Evolutionary conservation across 208 protist genomes (phyloP).

Genomic region (Trypanosoma cruzi): DNA sequence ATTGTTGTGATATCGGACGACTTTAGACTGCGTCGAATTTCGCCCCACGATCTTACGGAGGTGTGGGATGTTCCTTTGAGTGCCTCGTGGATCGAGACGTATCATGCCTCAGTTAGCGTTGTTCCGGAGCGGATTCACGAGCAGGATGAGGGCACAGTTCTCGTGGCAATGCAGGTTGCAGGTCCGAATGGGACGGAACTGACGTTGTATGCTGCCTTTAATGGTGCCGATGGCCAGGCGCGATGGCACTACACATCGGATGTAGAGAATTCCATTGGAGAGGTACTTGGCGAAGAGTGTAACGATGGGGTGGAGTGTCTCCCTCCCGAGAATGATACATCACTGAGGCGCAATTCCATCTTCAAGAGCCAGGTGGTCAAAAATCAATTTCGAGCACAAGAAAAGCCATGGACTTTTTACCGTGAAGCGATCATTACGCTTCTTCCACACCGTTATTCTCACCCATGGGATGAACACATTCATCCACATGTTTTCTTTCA

Average conservation of each 20-base stretch:
- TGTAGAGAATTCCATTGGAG: conserved; percentile 60
- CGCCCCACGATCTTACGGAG: conserved; percentile 24
- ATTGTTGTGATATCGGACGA: conserved; percentile 65
- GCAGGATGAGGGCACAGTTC: conserved; percentile 76
- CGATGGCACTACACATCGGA: conserved; percentile 84
- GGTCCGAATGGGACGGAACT: conserved; percentile 35
- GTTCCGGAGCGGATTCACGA: conserved; percentile 73
- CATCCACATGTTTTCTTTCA: conserved; percentile 72
- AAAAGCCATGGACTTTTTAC: conserved; percentile 80
- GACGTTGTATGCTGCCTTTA: conserved; percentile 75
- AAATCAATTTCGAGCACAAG: conserved; percentile 35
- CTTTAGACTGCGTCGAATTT: conserved; percentile 33
- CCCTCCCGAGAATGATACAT: background rate
- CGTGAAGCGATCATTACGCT: conserved; percentile 75
- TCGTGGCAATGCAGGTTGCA: conserved; percentile 46
- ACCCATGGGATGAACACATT: conserved; percentile 82
- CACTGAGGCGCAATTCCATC: background rate
- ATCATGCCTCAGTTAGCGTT: conserved; percentile 69
- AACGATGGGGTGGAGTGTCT: background rate
- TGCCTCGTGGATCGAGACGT: conserved; percentile 24
- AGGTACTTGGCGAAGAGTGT: conserved; percentile 52
- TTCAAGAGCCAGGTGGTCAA: background rate
- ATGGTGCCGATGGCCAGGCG: conserved; percentile 58
- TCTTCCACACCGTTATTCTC: conserved; percentile 82
- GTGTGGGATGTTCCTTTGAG: conserved; percentile 50